Base-by-base conservation (phyloP, 306 rosid genomes). In the Ceratonia siliqua region DNA sequence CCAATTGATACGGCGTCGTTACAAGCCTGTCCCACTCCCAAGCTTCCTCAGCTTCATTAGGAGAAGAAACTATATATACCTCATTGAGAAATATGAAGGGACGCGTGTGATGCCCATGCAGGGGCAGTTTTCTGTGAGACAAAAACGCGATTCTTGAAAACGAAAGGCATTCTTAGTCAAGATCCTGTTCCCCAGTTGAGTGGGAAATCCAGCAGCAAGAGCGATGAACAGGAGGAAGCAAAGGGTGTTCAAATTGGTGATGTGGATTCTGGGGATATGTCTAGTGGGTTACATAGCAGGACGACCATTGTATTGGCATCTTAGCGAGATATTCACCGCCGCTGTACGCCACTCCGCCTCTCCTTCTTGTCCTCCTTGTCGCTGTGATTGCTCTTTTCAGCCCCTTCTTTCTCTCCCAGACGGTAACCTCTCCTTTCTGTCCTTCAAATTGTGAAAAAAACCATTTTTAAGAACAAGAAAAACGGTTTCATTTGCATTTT, bases 381-480 rank as follows among this genome's bases (percentile, higher is more conserved):
- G 15, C 10, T 86, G 90, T 62, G 90, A 86, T 77, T 86, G 90
- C 46, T 78, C 90, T 45, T 78, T 82, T 58, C 74, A 83, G 27
- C 85, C 87, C 48, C 85, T 86, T 75, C 68, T 86, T 73, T 59
- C 84, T 28, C 66, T 83, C 57, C 82, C 84, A 2, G 78, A 81
- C 4, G 90, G 90, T 81, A 15, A n/a, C 42, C 59, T 41, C 73
- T 2, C 28, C 8, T 7, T 20, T 55, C 15, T 74, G 18, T 15
- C 20, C 24, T 27, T 22, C 25, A 5, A 30, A 11, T 73, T 25
- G 1, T 4, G 21, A 61, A 1, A 22, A 42, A 17, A 18, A 20
- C n/a, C n/a, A n/a, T n/a, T n/a, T n/a, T n/a, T n/a, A n/a, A n/a
- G n/a, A n/a, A n/a, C n/a, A n/a, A n/a, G n/a, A 6, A 10, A 1